Evolutionary conservation across 202 grass and related monocot genomes (phyloP), one percentile per base, ranked within the genome.

Genomic region (Carex arenaria): DNA sequence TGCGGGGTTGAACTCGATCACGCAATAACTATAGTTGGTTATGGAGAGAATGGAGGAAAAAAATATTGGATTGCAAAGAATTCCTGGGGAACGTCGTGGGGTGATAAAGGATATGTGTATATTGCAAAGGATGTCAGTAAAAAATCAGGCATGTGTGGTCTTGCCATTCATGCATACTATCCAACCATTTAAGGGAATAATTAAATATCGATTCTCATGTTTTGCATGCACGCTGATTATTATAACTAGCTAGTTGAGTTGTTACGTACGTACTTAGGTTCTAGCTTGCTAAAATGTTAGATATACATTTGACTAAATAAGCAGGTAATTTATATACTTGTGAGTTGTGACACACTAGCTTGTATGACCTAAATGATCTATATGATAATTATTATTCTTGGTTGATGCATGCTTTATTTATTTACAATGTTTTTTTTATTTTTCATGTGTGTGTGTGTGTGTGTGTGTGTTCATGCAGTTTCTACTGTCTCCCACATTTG

Each of bases 31-130:
- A 6, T 87, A n/a, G 85, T 90, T 6, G 89, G 89, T 15, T 90
- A 90, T 49, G 83, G 89, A 54, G 70, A 82, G 5, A n/a, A 30
- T 30, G 52, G 9, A 17, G 38, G 80, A 13, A 72, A 17, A 3
- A 87, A 90, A 45, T 90, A 87, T 34, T 90, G 89, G 88, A 53
- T 87, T 0, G 66, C 66, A 7, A 90, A 90, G 77, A 90, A 87
- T 85, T 87, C 89, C 3, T 90, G 88, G 88, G 82, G 85, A 19
- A 85, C 38, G 13, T 72, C 11, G 5, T 90, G 88, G 88, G 88
- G 88, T 1, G 43, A 84, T 38, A 7, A 87, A 3, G 88, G 81
- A 0, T 90, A 90, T 72, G 61, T 87, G 47, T 64, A 52, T 51
- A 18, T 90, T 38, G 78, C 78, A 18, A 90, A 87, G 76, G 81